Conservation (phyloP, 1,139 yeast species). For the Citeromyces hawaiiensis region DNA sequence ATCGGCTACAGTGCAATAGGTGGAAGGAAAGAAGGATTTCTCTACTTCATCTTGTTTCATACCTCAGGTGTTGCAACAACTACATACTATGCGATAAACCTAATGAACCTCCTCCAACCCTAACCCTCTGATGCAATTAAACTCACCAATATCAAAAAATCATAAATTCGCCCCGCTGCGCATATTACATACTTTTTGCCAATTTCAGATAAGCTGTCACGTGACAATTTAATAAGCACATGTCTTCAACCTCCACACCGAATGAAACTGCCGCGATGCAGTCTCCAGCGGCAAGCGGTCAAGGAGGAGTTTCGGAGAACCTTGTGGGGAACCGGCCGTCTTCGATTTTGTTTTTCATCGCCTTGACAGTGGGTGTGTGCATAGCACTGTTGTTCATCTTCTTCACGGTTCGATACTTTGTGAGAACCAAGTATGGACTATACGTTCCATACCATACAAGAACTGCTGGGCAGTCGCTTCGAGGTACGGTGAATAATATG, state of each 20-base stretch:
- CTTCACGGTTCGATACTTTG: constrained; percentile 45
- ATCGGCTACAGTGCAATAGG: too few relatives aligned
- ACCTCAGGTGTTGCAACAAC: too few relatives aligned
- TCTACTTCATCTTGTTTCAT: too few relatives aligned
- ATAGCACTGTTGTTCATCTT: constrained; percentile 41
- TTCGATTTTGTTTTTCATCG: constrained; percentile 47
- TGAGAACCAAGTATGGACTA: constrained; percentile 41
- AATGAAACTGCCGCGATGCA: constrained; percentile 5
- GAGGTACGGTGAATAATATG: constrained; percentile 3
- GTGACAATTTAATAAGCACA: too few relatives aligned
- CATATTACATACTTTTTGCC: too few relatives aligned
- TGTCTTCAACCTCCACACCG: constrained; percentile 2
- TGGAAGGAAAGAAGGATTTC: too few relatives aligned
- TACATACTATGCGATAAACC: too few relatives aligned
- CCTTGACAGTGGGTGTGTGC: constrained; percentile 46
- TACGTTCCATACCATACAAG: constrained; percentile 22
- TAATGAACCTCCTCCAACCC: too few relatives aligned
- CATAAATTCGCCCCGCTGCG: too few relatives aligned
- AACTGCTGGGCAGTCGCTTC: constrained; percentile 3
- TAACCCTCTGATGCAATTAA: too few relatives aligned
- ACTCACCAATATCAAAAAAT: too few relatives aligned
- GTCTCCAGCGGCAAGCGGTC: constrained; percentile 4
- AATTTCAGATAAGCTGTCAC: too few relatives aligned
- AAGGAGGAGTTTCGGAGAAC: constrained; percentile 3
- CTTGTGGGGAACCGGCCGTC: constrained; percentile 29